phyloP scores from a whole-genome alignment of 192 early-diverging fungal genomes.

The Piromyces sp. region DNA sequence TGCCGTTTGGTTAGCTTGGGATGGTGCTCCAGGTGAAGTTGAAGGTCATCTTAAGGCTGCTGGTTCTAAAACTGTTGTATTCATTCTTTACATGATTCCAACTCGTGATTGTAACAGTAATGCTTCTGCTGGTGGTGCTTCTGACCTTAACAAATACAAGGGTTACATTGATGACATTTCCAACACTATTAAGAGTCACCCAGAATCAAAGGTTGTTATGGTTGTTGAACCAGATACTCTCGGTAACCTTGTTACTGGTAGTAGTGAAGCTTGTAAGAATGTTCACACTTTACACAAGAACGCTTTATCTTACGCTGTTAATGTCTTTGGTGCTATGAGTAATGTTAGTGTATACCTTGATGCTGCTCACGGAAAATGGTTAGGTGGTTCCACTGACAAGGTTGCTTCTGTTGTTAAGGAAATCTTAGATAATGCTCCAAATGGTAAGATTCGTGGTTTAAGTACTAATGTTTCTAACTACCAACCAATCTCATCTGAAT shows the following conservation, averaged over 20 bases:
- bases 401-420: not conserved
- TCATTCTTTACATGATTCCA: too few species aligned
- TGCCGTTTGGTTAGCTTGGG: not conserved
- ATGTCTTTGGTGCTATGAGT: not conserved
- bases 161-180: not conserved
- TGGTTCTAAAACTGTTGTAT: too few species aligned
- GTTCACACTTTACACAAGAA: not conserved
- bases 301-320: not conserved
- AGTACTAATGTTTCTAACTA: not conserved
- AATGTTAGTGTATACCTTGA: conserved; percentile 19
- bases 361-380: conserved; percentile 24
- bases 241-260: too few species aligned
- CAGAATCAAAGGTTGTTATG: too few species aligned
- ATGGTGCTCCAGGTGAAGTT: not conserved
- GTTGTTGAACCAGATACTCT: too few species aligned
- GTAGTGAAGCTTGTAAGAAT: too few species aligned
- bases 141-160: not conserved
- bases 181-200: too few species aligned
- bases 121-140: not conserved
- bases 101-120: not conserved
- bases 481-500: not conserved
- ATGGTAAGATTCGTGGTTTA: too few species aligned
- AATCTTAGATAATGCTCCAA: not conserved
- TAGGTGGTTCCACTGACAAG: conserved; percentile 3
- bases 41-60: too few species aligned